Evolutionary conservation across 2,329 filamentous ascomycete genomes (phyloP), one percentile per base, ranked within the genome.

Genomic region (Emericellopsis cladophorae): DNA sequence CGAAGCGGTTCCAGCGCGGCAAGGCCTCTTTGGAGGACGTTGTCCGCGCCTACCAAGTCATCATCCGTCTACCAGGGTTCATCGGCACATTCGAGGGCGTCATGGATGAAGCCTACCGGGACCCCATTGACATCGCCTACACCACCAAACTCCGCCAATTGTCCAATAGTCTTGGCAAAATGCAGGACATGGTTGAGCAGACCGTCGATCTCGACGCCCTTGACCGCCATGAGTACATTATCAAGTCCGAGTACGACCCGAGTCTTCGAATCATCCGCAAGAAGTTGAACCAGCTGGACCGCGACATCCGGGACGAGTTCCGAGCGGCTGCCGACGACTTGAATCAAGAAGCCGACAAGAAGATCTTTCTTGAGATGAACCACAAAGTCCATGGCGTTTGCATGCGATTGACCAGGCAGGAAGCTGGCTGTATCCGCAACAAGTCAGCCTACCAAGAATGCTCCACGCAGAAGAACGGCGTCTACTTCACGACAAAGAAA

Each of bases 141-240:
- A 95, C 89, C 1, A 74, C 75, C 22, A 93, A 93, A 56, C 67
- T 98, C 32, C 76, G 75, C 38, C 76, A 84, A 45, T 76, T 86
- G 45, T 84, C 81, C 6, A 79, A 87, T 53, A 85, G 80, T 53
- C 72, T 98, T 39, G 80, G 75, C 22, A 95, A 88, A 56, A 69
- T 98, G 10, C 85, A 90, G 54, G 92, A 98, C 57, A 95, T 98
- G 87, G 92, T 98, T 0, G 92, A 98, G 65, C 95, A 92, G 2
- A 98, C 93, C 0, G 89, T 98, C 12, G 92, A 98, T 54, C 75
- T 98, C 0, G 86, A 95, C 43, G 92, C 92, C 3, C 75, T 98
- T 10, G 90, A 98, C 53, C 88, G 92, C 49, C 92, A 98, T 55
- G 92, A 98, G 57, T 98, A 93, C 63, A 90, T 95, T 52, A 98